phyloP scores from a whole-genome alignment of 2,329 filamentous ascomycete genomes.

The Aaosphaeria pasadenensis region DNA sequence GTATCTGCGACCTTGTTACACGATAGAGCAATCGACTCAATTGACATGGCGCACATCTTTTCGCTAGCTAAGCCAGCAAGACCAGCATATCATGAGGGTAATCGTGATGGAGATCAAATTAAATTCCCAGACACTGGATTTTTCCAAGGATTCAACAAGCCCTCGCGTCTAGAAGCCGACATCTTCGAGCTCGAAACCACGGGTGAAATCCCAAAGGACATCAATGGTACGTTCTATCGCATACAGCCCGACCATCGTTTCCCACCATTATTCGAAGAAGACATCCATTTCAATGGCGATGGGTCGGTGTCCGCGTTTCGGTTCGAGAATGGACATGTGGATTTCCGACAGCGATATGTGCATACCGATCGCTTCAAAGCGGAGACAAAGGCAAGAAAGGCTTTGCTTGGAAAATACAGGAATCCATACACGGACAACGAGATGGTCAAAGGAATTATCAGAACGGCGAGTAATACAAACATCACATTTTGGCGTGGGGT shows the following conservation, averaged over 20 bases:
- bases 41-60: constrained; percentile 33
- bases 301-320: constrained; percentile 43
- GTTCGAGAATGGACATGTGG: constrained; percentile 41
- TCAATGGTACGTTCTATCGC: constrained; percentile 46
- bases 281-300: constrained; percentile 50
- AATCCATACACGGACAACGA: constrained; percentile 58
- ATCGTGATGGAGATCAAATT: constrained; percentile 20
- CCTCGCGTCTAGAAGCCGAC: constrained; percentile 40
- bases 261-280: constrained; percentile 55
- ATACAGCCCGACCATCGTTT: constrained; percentile 48
- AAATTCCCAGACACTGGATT: constrained; percentile 31
- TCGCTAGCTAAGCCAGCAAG: constrained; percentile 23
- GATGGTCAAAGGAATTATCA: constrained; percentile 53
- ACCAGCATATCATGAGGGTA: constrained; percentile 24
- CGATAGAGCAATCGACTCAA: not conserved
- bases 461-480: constrained; percentile 60
- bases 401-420: constrained; percentile 55
- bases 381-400: constrained; percentile 36
- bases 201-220: constrained; percentile 41
- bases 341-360: constrained; percentile 44
- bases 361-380: constrained; percentile 42
- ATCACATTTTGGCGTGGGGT: constrained; percentile 57
- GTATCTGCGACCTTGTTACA: too few relatives aligned
- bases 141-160: constrained; percentile 41
- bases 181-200: constrained; percentile 40